Percentiles rank a stretch among this genome's conserved stretches.
phyloP scores from a whole-genome alignment of 2,329 filamentous ascomycete genomes.

The Hymenoscyphus occultus region DNA sequence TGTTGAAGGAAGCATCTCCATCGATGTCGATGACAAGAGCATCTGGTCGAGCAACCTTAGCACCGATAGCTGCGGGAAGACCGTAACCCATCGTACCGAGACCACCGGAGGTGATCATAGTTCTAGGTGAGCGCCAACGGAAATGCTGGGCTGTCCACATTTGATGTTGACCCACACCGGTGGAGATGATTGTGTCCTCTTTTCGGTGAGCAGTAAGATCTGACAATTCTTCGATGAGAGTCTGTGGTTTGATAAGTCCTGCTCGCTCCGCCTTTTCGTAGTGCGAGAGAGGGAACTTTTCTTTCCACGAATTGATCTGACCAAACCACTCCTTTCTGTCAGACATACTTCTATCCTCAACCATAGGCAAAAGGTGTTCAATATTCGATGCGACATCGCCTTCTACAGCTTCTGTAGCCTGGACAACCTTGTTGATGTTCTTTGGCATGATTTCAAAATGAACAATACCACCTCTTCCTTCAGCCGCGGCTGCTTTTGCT shows the following conservation, averaged over 20 bases:
- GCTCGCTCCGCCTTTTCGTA: constrained; percentile 76
- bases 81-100: constrained; percentile 96
- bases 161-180: constrained; percentile 95
- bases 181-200: constrained; percentile 81
- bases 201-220: constrained; percentile 78
- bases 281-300: constrained; percentile 77
- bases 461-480: constrained; percentile 88
- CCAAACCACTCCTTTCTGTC: constrained; percentile 82
- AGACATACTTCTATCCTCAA: constrained; percentile 58
- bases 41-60: constrained; percentile 74
- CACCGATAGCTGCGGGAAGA: constrained; percentile 89
- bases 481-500: constrained; percentile 78
- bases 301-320: constrained; percentile 89
- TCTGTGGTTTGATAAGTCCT: constrained; percentile 90
- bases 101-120: constrained; percentile 95
- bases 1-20: constrained; percentile 97
- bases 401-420: constrained; percentile 92
- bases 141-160: constrained; percentile 99
- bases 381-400: constrained; percentile 86
- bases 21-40: constrained; percentile 82
- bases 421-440: constrained; percentile 99
- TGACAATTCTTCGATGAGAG: constrained; percentile 85
- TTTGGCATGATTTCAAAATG: constrained; percentile 99
- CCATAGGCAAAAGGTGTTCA: constrained; percentile 66
- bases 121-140: constrained; percentile 86